Conservation (phyloP, 1,284 basidiomycete genomes). For the Marasmius oreades region DNA sequence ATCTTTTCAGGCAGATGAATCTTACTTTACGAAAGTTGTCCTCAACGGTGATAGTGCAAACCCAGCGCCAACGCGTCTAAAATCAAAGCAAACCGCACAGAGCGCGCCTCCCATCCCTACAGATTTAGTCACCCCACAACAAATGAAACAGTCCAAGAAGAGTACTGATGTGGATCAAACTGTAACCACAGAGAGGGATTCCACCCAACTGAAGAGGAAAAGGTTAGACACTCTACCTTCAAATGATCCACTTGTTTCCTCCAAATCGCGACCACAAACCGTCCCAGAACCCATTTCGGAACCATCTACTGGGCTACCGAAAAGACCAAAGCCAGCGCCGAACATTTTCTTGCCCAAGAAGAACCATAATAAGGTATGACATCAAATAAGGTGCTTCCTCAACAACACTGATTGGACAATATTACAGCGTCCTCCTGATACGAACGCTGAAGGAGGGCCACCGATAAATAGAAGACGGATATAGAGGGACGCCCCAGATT, state of each 20-base stretch:
- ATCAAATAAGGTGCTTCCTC: not conserved
- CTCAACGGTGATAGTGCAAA: not conserved
- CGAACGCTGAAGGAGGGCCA: not conserved
- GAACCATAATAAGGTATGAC: constrained; percentile 24
- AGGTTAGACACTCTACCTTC: not conserved
- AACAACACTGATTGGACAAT: not conserved
- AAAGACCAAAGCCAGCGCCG: constrained; percentile 39
- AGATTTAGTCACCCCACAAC: not conserved
- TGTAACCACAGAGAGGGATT: not conserved
- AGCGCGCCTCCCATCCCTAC: not conserved
- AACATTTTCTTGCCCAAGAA: constrained; percentile 52
- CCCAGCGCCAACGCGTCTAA: not conserved
- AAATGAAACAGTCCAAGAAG: not conserved
- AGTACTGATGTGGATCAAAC: not conserved
- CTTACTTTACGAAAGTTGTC: constrained; percentile 28
- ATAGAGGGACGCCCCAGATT: not conserved
- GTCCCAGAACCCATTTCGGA: not conserved
- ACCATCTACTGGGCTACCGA: constrained; percentile 14
- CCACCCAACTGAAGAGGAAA: not conserved
- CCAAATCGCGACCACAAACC: not conserved
- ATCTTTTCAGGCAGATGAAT: constrained; percentile 24
- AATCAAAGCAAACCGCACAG: not conserved
- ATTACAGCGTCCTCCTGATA: constrained; percentile 6
- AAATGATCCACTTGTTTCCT: not conserved
- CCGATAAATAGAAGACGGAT: constrained; percentile 3